A percentile compares a stretch with the other conserved stretches of the same genome.
Evolutionary conservation across 768 basidiomycete species (phyloP).

Genomic region (Clavulina sp.): DNA sequence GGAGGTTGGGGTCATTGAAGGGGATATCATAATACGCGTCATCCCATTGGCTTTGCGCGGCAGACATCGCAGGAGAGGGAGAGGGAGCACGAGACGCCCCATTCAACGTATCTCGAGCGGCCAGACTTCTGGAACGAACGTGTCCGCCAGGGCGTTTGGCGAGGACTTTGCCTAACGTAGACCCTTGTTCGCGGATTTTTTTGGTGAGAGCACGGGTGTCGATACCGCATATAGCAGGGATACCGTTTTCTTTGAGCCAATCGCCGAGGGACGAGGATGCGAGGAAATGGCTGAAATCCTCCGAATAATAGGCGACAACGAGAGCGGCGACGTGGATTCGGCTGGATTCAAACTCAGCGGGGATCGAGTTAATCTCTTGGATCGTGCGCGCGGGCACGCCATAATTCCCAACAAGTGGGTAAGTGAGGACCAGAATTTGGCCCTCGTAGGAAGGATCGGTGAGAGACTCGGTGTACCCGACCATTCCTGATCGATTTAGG

Average conservation of each 20-base stretch:
- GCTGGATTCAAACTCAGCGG: conserved; percentile 78
- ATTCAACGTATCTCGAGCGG: conserved; percentile 19
- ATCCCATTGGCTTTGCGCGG: conserved; percentile 42
- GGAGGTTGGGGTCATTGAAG: conserved; percentile 74
- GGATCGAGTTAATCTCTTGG: conserved; percentile 34
- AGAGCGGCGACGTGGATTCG: conserved; percentile 87
- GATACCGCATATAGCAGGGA: conserved; percentile 89
- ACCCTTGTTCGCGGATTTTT: conserved; percentile 86
- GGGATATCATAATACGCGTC: conserved; percentile 70
- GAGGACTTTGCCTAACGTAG: conserved; percentile 74
- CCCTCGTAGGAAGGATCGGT: conserved; percentile 98
- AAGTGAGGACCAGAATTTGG: conserved; percentile 93
- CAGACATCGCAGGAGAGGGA: too few relatives aligned
- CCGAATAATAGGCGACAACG: conserved; percentile 84
- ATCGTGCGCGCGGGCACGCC: conserved; percentile 67
- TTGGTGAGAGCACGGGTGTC: conserved; percentile 96
- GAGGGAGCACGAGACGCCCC: conserved; percentile 27
- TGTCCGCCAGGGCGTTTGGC: conserved; percentile 36
- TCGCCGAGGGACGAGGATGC: conserved; percentile 70
- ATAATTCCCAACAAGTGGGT: conserved; percentile 94
- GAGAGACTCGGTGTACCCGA: conserved; percentile 94
- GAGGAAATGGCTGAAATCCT: conserved; percentile 88
- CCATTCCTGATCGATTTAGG: conserved; percentile 58
- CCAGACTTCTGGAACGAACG: conserved; percentile 21
- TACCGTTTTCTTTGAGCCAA: conserved; percentile 89